Evolutionary conservation across 2,329 filamentous ascomycete species (phyloP).

Genomic region (Davidsoniella virescens): DNA sequence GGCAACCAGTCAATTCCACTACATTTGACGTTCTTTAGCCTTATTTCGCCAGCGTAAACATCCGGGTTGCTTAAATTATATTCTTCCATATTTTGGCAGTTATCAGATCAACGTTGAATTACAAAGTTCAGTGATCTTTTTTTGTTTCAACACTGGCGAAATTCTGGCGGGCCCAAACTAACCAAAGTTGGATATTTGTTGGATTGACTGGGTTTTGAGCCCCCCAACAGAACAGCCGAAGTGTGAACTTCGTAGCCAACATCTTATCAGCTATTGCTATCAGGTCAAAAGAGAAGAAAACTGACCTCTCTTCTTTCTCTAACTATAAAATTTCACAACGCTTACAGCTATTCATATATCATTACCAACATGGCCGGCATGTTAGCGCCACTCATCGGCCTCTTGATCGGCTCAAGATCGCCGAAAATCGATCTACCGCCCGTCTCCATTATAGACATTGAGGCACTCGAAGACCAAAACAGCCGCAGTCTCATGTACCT

Average conservation of each 20-base stretch:
- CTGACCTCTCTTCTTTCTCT: neutral
- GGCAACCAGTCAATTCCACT: too few relatives aligned
- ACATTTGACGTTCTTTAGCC: too few relatives aligned
- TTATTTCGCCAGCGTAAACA: too few relatives aligned
- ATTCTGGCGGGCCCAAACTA: neutral
- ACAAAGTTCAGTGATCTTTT: too few relatives aligned
- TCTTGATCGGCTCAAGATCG: neutral
- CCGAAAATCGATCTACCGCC: constrained; percentile 41
- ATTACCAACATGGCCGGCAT: constrained; percentile 4
- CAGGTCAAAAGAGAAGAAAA: too few relatives aligned
- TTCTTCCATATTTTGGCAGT: too few relatives aligned
- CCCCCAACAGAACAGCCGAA: constrained; percentile 1
- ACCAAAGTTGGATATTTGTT: neutral
- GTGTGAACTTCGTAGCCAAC: too few relatives aligned
- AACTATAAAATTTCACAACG: neutral
- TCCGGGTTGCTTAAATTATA: too few relatives aligned
- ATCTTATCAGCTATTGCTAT: too few relatives aligned
- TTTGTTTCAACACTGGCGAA: too few relatives aligned
- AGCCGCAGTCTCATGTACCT: constrained; percentile 78
- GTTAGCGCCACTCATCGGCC: constrained; percentile 2
- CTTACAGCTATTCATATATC: too few relatives aligned
- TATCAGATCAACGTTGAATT: too few relatives aligned
- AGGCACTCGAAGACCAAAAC: constrained; percentile 58
- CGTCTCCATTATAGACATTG: constrained; percentile 61
- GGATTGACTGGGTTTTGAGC: constrained; percentile 1